Evolutionary conservation across 148 eudicot genomes (phyloP), one percentile per base, ranked within the genome.

Genomic region (Fallopia convolvulus): DNA sequence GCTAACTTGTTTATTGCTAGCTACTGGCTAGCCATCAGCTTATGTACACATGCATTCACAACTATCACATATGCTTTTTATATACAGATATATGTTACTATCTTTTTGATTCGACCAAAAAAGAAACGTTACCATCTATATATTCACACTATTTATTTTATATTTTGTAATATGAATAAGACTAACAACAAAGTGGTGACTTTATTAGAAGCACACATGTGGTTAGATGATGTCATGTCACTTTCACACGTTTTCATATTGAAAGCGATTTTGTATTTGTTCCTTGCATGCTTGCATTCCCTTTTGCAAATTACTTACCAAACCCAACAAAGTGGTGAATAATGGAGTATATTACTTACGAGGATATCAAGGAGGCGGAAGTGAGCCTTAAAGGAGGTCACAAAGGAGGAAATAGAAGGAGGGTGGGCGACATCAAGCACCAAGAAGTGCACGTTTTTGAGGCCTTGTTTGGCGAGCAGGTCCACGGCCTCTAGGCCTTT

Each of bases 401-500:
- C 89, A 81, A 91, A 89, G 32, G 78, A 55, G 3, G 55, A 5
- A 74, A 91, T 86, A 15, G 95, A 91, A 39, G 60, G 36, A 47
- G 84, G 81, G 44, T 89, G 72, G 26, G 95, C 84, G 0, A 91
- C 81, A 81, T 91, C 95, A 33, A 91, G 87, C 8, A 48, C 14
- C 71, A 7, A 71, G 66, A 89, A 94, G 39, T 85, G 87, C 0
- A 92, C 83, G 73, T 75, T 26, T 55, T 70, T 65, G 65, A 42
- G 33, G 36, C 68, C 81, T 72, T 80, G 81, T 56, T 32, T 86
- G 49, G 30, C 75, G 0, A 94, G 84, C 26, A 79, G 48, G 4
- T 90, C 88, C 70, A 85, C 56, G 8, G 98, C 97, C 61, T 89
- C 30, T 0, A 75, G 74, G 2, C 98, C 98, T 74, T 81, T 86